These are phyloP conservation scores for Somion occarium DNA, from an alignment of 1,284 basidiomycete species.

Conservation along the genomic window DNA sequence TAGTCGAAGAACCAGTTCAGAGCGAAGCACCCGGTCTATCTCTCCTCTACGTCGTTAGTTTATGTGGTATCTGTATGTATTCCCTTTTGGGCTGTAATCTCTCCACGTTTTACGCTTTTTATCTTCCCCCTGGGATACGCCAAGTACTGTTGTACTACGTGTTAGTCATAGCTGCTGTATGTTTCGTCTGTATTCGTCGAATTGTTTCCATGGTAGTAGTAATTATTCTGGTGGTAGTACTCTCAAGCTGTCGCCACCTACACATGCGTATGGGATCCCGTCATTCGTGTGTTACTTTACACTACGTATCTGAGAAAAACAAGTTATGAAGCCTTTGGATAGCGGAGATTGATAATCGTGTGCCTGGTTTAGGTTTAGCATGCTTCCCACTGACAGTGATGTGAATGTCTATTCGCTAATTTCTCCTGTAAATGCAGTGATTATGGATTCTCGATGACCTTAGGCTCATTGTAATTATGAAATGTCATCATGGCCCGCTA, in stretches of 20 bases:
- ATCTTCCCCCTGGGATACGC: neutral
- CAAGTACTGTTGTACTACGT: neutral
- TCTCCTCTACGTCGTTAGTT: neutral
- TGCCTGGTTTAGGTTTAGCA: neutral
- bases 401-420: neutral
- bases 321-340: neutral
- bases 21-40: constrained; percentile 4
- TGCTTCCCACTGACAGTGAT: neutral
- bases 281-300: neutral
- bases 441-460: no score
- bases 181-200: neutral
- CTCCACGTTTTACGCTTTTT: neutral
- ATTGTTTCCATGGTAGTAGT: neutral
- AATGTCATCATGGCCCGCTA: no score
- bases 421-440: no score
- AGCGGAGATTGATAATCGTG: neutral
- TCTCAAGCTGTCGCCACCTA: neutral
- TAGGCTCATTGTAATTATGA: no score
- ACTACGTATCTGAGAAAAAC: no score
- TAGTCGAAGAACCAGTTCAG: constrained; percentile 6
- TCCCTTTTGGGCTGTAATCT: neutral
- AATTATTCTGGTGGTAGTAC: neutral
- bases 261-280: neutral
- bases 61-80: neutral
- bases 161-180: neutral